These are phyloP conservation scores for Chaetomiaceae sp. DNA, from an alignment of 2,329 filamentous ascomycete genomes.

Conservation along the genomic window DNA sequence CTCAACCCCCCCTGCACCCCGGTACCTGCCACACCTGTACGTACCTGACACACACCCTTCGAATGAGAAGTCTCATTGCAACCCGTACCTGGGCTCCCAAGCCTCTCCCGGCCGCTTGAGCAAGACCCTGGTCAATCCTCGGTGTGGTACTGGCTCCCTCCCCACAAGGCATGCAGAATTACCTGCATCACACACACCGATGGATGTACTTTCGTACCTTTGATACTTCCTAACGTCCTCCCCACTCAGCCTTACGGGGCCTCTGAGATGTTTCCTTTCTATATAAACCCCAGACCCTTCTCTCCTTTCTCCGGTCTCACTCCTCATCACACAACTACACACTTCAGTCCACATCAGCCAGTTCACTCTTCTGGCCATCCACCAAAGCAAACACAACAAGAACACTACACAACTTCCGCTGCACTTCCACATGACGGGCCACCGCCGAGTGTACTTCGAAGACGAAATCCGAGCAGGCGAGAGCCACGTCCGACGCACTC, in stretches of 20 bases:
- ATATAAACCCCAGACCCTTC: not conserved
- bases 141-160: constrained; percentile 7
- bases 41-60: no score
- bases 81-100: constrained; percentile 10
- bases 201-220: no score
- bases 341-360: not conserved
- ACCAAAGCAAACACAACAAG: not conserved
- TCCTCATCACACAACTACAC: not conserved
- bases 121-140: constrained; percentile 4
- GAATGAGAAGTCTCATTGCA: constrained; percentile 5
- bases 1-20: not conserved
- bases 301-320: not conserved
- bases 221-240: not conserved
- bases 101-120: constrained; percentile 12
- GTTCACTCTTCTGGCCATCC: not conserved
- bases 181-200: not conserved
- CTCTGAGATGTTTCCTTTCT: not conserved
- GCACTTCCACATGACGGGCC: constrained; percentile 16
- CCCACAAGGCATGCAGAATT: not conserved
- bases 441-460: constrained; percentile 26
- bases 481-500: constrained; percentile 11
- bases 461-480: constrained; percentile 1
- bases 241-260: constrained; percentile 10
- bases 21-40: not conserved
- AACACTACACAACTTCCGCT: not conserved